Evolutionary conservation across 345 rosid genomes (phyloP).

Genomic region (Microthlaspi erraticum): DNA sequence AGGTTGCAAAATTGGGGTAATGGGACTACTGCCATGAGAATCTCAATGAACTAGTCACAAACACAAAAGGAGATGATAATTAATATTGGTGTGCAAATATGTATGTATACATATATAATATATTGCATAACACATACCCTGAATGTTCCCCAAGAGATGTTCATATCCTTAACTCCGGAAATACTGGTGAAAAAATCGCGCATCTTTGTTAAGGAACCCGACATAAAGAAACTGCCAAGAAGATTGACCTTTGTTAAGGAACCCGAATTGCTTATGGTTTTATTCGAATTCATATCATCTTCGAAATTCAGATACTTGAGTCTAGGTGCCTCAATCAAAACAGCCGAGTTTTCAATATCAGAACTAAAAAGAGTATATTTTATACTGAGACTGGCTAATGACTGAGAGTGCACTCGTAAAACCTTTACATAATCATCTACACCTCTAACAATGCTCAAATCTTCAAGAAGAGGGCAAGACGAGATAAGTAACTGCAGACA

Average conservation of each 20-base stretch:
- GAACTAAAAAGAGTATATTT: no score
- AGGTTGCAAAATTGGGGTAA: neutral
- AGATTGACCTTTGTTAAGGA: neutral
- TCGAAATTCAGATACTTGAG: neutral
- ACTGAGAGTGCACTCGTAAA: slow-evolving; percentile 13
- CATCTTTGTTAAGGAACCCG: neutral
- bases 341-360: no score
- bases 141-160: no score
- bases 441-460: neutral
- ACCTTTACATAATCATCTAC: neutral
- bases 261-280: neutral
- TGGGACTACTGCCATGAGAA: neutral
- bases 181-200: neutral
- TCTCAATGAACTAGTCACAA: neutral
- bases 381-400: neutral
- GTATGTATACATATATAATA: neutral
- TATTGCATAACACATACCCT: neutral
- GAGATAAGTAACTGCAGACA: slow-evolving; percentile 14
- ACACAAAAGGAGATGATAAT: neutral
- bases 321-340: slow-evolving; percentile 5
- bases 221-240: no score
- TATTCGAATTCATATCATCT: neutral
- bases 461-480: slow-evolving; percentile 27
- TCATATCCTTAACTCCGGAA: neutral
- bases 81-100: neutral